Evolutionary conservation across 2,329 filamentous ascomycete genomes (phyloP).

Genomic region (Beauveria asiatica): DNA sequence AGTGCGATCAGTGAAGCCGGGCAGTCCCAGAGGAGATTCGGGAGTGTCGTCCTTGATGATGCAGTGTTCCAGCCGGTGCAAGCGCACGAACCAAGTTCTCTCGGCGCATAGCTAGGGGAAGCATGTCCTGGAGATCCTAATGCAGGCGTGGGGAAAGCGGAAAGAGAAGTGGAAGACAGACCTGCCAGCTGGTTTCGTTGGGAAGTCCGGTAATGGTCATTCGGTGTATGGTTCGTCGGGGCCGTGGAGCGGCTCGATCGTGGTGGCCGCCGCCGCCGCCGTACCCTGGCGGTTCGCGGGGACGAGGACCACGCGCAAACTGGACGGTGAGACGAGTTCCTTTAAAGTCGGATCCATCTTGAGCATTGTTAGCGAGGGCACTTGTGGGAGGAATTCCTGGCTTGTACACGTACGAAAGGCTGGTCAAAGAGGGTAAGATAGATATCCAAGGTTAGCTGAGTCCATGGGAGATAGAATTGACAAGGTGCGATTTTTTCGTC

Average conservation of each 20-base stretch:
- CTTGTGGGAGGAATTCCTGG: background rate
- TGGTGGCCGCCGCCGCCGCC: slow-evolving; percentile 27
- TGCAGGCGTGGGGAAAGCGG: slow-evolving; percentile 12
- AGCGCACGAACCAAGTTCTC: background rate
- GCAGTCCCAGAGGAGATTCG: background rate
- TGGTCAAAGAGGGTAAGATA: slow-evolving; percentile 22
- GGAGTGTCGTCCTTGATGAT: background rate
- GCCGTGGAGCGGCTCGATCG: slow-evolving; percentile 58
- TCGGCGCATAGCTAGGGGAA: background rate
- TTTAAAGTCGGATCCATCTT: slow-evolving; percentile 97
- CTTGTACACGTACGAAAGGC: slow-evolving; percentile 50
- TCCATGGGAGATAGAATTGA: background rate
- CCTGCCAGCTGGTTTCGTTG: slow-evolving; percentile 99
- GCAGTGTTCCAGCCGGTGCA: background rate
- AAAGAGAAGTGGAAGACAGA: slow-evolving; percentile 53
- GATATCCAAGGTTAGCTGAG: slow-evolving; percentile 12
- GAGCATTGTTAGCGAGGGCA: slow-evolving; percentile 17
- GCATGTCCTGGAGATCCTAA: slow-evolving; percentile 5
- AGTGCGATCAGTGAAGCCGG: background rate
- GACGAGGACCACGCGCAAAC: slow-evolving; percentile 80
- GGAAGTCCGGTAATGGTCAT: slow-evolving; percentile 98
- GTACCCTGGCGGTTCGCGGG: slow-evolving; percentile 39
- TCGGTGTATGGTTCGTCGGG: slow-evolving; percentile 86
- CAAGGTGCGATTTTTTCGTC: background rate
- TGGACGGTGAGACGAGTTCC: slow-evolving; percentile 95